These are phyloP conservation scores for Podospora australis DNA, from an alignment of 495 filamentous ascomycete genomes.

Conservation along the genomic window DNA sequence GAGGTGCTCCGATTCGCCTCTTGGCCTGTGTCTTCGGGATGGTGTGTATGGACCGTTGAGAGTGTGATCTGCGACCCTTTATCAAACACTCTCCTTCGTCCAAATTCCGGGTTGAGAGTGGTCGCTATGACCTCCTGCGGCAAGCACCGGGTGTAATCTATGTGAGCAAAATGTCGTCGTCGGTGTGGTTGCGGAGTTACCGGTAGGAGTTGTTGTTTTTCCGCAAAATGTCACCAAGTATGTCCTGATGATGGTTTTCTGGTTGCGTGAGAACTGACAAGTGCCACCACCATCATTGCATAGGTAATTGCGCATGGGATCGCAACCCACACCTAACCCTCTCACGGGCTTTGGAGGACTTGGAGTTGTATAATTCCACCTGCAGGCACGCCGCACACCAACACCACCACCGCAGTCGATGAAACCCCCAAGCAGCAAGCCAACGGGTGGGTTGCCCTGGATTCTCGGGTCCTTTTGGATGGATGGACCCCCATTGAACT, in stretches of 20 bases:
- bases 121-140: neutral
- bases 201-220: too few species aligned
- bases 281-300: neutral
- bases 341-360: too few species aligned
- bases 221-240: too few species aligned
- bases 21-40: neutral
- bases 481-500: neutral
- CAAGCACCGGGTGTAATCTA: neutral
- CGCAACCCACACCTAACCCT: conserved; percentile 8
- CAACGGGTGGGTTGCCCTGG: conserved; percentile 8
- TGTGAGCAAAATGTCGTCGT: neutral
- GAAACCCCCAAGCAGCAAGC: conserved; percentile 7
- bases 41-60: neutral
- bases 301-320: neutral
- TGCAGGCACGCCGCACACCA: conserved; percentile 9
- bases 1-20: conserved; percentile 15
- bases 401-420: conserved; percentile 5
- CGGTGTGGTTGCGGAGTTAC: neutral
- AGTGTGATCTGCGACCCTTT: neutral
- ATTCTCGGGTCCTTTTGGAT: conserved; percentile 1
- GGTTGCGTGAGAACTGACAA: too few species aligned
- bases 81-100: neutral
- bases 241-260: too few species aligned
- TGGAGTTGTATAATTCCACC: neutral
- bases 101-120: neutral